phyloP scores from a whole-genome alignment of 805 yeast species.

The Kazachstania psychrophila region DNA sequence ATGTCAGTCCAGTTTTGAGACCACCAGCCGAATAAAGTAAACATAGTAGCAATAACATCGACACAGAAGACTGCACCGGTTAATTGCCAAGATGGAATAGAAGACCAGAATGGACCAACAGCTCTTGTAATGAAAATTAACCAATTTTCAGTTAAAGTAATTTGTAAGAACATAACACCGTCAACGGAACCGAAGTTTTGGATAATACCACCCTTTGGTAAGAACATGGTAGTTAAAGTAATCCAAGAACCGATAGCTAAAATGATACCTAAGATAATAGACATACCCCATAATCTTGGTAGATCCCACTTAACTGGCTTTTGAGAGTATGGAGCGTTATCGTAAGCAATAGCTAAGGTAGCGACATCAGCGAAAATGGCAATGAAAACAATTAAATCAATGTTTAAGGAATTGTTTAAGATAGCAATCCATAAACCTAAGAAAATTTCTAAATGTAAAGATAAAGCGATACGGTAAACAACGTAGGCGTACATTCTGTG shows the following conservation, averaged over 20 bases:
- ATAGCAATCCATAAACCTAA: constrained; percentile 96
- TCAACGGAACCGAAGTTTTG: constrained; percentile 93
- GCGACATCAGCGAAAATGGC: constrained; percentile 98
- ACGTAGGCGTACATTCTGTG: constrained; percentile 98
- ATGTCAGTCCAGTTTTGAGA: constrained; percentile 95
- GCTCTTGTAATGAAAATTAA: constrained; percentile 94
- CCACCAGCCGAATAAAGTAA: constrained; percentile 95
- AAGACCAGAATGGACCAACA: constrained; percentile 97
- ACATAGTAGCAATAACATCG: constrained; percentile 86
- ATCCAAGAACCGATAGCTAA: constrained; percentile 93
- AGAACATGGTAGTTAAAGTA: constrained; percentile 87
- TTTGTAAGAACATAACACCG: constrained; percentile 89
- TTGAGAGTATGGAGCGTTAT: constrained; percentile 91
- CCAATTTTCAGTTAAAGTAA: constrained; percentile 95
- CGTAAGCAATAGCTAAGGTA: constrained; percentile 93
- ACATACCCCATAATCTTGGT: constrained; percentile 96
- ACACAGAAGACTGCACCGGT: constrained; percentile 87
- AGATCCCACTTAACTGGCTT: constrained; percentile 93
- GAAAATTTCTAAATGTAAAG: constrained; percentile 89
- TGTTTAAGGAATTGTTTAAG: constrained; percentile 74
- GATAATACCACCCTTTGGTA: constrained; percentile 84
- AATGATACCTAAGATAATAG: constrained; percentile 73
- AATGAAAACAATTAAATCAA: constrained; percentile 89
- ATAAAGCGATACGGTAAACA: constrained; percentile 95
- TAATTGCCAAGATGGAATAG: constrained; percentile 93